Conservation (phyloP, 129 eudicot species). For the Silybum marianum region DNA sequence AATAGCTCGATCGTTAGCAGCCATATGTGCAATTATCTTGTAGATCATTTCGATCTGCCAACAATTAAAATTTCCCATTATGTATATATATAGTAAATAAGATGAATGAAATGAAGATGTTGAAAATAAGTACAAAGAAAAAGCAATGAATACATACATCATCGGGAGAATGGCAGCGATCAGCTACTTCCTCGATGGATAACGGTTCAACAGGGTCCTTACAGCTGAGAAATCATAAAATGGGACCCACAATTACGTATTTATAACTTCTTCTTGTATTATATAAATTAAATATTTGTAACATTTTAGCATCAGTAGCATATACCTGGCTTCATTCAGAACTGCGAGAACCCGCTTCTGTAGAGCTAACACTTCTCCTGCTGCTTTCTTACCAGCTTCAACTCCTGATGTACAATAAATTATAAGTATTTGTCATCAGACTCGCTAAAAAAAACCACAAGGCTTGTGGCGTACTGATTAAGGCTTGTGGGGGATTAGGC, state of each 20-base stretch:
- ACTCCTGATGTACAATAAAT: constrained; percentile 54
- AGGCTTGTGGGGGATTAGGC: no score
- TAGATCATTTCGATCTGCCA: constrained; percentile 95
- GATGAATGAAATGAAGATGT: neutral
- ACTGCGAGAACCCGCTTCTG: constrained; percentile 91
- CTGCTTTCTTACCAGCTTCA: constrained; percentile 99
- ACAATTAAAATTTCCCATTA: neutral
- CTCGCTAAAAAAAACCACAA: neutral
- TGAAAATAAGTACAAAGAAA: neutral
- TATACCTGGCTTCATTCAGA: constrained; percentile 94
- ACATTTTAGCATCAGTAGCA: constrained; percentile 19
- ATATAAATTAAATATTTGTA: neutral
- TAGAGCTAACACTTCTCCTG: constrained; percentile 95
- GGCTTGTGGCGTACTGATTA: no score
- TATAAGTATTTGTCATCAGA: neutral
- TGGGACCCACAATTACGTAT: constrained; percentile 6
- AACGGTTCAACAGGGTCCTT: constrained; percentile 95
- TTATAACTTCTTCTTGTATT: neutral
- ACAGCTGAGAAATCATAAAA: constrained; percentile 56
- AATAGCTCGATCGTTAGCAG: constrained; percentile 94
- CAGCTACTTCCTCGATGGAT: constrained; percentile 92
- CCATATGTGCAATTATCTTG: constrained; percentile 93
- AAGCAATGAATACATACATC: constrained; percentile 47
- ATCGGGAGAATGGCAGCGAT: constrained; percentile 84
- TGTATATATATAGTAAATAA: neutral